Percentiles rank a stretch among this genome's conserved stretches.
phyloP scores from a whole-genome alignment of 345 rosid genomes.

The Murraya koenigii region DNA sequence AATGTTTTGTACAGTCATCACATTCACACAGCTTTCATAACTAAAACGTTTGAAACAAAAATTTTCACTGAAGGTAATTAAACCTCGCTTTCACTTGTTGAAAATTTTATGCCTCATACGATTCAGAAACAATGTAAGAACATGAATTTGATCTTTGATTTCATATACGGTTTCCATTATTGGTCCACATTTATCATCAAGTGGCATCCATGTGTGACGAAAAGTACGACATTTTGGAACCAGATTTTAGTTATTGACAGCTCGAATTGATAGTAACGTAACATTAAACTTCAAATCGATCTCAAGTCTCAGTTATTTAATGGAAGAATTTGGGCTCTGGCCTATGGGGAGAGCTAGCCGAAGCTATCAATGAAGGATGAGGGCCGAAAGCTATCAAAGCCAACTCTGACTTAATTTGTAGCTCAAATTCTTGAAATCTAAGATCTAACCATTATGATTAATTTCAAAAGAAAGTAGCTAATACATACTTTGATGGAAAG shows the following conservation, averaged over 20 bases:
- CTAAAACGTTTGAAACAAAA: neutral
- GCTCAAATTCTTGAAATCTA: neutral
- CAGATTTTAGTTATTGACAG: slow-evolving; percentile 10
- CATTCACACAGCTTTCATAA: neutral
- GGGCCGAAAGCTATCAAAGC: neutral
- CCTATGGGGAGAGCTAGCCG: neutral
- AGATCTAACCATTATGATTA: accelerated
- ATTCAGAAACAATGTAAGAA: neutral
- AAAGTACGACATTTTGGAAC: slow-evolving; percentile 17
- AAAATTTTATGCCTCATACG: neutral
- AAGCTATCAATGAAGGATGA: neutral
- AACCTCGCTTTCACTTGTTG: neutral
- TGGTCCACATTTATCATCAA: slow-evolving; percentile 19
- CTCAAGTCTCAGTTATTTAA: neutral
- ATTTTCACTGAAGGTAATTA: neutral
- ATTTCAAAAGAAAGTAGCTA: too few relatives aligned
- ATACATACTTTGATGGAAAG: too few relatives aligned
- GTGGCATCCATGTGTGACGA: slow-evolving; percentile 19
- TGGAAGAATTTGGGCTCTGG: neutral
- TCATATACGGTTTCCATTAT: neutral
- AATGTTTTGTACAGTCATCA: neutral
- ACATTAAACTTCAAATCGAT: too few relatives aligned
- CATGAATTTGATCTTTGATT: neutral
- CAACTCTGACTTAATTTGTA: neutral
- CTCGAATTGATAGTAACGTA: slow-evolving; percentile 9